These are phyloP conservation scores for Monosporozyma aquatica DNA, from an alignment of 805 yeast species.

Conservation along the genomic window DNA sequence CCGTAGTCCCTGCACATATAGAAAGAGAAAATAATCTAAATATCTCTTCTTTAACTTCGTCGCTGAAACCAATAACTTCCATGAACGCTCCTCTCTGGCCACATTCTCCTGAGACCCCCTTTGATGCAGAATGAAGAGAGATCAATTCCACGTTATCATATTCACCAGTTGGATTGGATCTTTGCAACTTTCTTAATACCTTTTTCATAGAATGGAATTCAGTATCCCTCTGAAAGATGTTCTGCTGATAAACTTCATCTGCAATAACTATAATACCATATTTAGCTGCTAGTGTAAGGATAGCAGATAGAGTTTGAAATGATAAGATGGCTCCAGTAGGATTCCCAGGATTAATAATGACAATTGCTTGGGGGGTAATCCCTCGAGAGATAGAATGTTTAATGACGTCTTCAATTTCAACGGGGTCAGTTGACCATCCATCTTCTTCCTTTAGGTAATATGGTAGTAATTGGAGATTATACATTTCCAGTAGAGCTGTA, in stretches of 20 bases:
- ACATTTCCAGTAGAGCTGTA: slow-evolving; percentile 81
- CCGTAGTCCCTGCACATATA: slow-evolving; percentile 87
- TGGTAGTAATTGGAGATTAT: slow-evolving; percentile 70
- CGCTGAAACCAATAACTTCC: slow-evolving; percentile 77
- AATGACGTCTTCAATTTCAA: slow-evolving; percentile 48
- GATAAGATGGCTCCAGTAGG: slow-evolving; percentile 86
- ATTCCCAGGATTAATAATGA: slow-evolving; percentile 94
- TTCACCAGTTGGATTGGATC: slow-evolving; percentile 35
- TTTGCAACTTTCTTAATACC: slow-evolving; percentile 57
- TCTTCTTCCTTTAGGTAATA: slow-evolving; percentile 74
- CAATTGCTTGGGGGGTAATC: slow-evolving; percentile 63
- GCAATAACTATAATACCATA: slow-evolving; percentile 81
- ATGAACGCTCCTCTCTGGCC: slow-evolving; percentile 99
- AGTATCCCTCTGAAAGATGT: slow-evolving; percentile 55
- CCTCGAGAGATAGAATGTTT: slow-evolving; percentile 42
- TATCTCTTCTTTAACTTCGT: slow-evolving; percentile 57
- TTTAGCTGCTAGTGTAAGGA: slow-evolving; percentile 75
- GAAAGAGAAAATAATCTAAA: slow-evolving; percentile 85
- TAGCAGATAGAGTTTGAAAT: slow-evolving; percentile 53
- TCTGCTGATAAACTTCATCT: slow-evolving; percentile 96
- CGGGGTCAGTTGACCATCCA: slow-evolving; percentile 75
- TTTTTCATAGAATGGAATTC: slow-evolving; percentile 77
- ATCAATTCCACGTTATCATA: slow-evolving; percentile 77
- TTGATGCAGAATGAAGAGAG: slow-evolving; percentile 92
- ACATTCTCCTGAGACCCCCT: slow-evolving; percentile 95